These are phyloP conservation scores for Actinidia arguta DNA, from an alignment of 179 eudicot species.

Conservation along the genomic window DNA sequence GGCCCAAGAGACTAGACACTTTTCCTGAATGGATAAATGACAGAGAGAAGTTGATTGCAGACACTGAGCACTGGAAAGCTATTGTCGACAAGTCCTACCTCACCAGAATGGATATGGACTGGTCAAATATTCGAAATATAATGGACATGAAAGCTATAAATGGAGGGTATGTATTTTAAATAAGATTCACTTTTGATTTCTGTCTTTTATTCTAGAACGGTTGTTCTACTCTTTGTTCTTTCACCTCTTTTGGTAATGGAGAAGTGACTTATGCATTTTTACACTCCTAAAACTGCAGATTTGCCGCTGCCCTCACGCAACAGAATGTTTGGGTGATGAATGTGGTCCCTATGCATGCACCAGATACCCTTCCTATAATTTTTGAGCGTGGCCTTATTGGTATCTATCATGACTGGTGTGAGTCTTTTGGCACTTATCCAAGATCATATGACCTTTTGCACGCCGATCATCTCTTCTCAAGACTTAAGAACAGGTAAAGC, in stretches of 20 bases:
- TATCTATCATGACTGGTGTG: slow-evolving; percentile 97
- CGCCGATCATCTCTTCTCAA: slow-evolving; percentile 96
- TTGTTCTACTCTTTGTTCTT: neutral
- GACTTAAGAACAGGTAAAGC: slow-evolving; percentile 83
- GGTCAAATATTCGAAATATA: slow-evolving; percentile 87
- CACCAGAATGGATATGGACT: slow-evolving; percentile 84
- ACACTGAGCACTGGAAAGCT: slow-evolving; percentile 87
- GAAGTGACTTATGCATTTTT: neutral
- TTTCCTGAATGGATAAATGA: slow-evolving; percentile 92
- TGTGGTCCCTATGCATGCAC: slow-evolving; percentile 91
- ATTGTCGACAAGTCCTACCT: slow-evolving; percentile 84
- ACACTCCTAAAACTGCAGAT: slow-evolving; percentile 45
- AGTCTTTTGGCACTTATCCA: slow-evolving; percentile 92
- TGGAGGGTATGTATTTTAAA: slow-evolving; percentile 75
- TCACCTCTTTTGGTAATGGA: neutral
- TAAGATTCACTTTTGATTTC: neutral
- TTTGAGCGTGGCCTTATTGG: slow-evolving; percentile 95
- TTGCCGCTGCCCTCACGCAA: slow-evolving; percentile 88
- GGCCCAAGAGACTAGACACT: slow-evolving; percentile 96
- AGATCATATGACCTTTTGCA: slow-evolving; percentile 96
- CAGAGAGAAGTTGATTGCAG: slow-evolving; percentile 79
- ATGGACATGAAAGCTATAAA: slow-evolving; percentile 96
- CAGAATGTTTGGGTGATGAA: slow-evolving; percentile 96
- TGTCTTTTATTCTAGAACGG: neutral
- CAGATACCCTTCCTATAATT: slow-evolving; percentile 88